Evolutionary conservation across 1,284 basidiomycete genomes (phyloP).

Genomic region (Trametes versicolor): DNA sequence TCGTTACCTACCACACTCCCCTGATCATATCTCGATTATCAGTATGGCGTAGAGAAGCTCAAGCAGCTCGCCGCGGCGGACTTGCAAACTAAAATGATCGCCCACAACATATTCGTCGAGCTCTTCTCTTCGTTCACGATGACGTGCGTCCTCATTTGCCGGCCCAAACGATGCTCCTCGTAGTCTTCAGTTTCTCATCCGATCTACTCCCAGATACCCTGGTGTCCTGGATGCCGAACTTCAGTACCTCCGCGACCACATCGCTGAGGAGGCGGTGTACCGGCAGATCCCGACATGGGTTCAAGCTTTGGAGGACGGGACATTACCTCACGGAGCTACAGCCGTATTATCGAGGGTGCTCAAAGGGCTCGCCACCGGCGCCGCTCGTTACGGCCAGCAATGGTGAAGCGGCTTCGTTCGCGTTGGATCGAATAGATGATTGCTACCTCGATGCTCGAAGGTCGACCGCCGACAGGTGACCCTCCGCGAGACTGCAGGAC

Average conservation of each 20-base stretch:
- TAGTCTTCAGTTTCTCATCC: neutral
- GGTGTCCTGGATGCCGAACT: slow-evolving; percentile 19
- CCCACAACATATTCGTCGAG: slow-evolving; percentile 33
- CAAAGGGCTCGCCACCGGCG: neutral
- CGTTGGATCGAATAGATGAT: too few relatives aligned
- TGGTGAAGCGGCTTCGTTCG: too few relatives aligned
- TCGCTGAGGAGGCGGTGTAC: neutral
- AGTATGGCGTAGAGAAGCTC: slow-evolving; percentile 33
- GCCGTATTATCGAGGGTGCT: slow-evolving; percentile 9
- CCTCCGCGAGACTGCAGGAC: too few relatives aligned
- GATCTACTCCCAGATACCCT: slow-evolving; percentile 6
- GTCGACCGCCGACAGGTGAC: too few relatives aligned
- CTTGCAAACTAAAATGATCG: slow-evolving; percentile 25
- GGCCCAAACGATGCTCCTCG: neutral
- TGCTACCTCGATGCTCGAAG: too few relatives aligned
- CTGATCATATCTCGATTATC: too few relatives aligned
- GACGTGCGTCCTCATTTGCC: slow-evolving; percentile 15
- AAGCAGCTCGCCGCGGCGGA: slow-evolving; percentile 25
- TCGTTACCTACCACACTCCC: too few relatives aligned
- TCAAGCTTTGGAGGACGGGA: slow-evolving; percentile 8
- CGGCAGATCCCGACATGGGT: slow-evolving; percentile 12
- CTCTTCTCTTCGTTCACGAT: slow-evolving; percentile 32
- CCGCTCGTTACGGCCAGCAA: too few relatives aligned
- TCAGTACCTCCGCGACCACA: slow-evolving; percentile 15
- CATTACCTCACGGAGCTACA: slow-evolving; percentile 9